Percentiles rank a stretch among this genome's conserved stretches.
phyloP scores from a whole-genome alignment of 345 rosid genomes.

The Moricandia moricandioides region DNA sequence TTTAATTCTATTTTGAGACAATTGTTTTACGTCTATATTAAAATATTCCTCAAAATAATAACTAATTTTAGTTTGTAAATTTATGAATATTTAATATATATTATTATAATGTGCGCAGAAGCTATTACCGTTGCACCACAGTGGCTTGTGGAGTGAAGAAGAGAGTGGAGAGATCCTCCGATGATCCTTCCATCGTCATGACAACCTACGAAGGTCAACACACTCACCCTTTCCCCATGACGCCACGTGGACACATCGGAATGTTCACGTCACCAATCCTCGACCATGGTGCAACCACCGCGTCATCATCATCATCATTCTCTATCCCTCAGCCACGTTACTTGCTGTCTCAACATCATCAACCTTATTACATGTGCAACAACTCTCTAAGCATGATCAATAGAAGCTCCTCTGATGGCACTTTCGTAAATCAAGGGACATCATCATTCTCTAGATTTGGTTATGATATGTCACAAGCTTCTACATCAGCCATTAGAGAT shows the following conservation, averaged over 20 bases:
- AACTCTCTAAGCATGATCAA: constrained; percentile 28
- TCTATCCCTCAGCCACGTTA: constrained; percentile 46
- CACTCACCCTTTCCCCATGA: constrained; percentile 64
- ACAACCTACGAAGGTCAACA: constrained; percentile 98
- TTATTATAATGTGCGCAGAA: constrained; percentile 49
- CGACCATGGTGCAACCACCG: constrained; percentile 32
- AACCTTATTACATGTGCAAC: constrained; percentile 33
- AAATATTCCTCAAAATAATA: neutral
- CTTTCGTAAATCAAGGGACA: constrained; percentile 10
- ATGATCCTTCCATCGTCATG: constrained; percentile 70
- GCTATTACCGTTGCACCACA: constrained; percentile 96
- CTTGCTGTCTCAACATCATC: constrained; percentile 39
- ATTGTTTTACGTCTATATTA: too few relatives aligned
- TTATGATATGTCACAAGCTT: constrained; percentile 28
- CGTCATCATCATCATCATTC: constrained; percentile 44
- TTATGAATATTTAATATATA: neutral
- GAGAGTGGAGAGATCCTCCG: constrained; percentile 91
- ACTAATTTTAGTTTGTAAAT: neutral
- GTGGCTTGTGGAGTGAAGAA: constrained; percentile 97
- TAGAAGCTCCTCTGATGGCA: constrained; percentile 20
- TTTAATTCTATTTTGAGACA: too few relatives aligned
- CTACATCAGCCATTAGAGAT: constrained; percentile 47
- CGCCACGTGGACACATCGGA: constrained; percentile 61
- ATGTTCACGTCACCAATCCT: constrained; percentile 35
- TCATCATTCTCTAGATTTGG: constrained; percentile 31